These are phyloP conservation scores for Aureococcus anophagefferens DNA, from an alignment of 108 stramenopile genomes.

Conservation along the genomic window DNA sequence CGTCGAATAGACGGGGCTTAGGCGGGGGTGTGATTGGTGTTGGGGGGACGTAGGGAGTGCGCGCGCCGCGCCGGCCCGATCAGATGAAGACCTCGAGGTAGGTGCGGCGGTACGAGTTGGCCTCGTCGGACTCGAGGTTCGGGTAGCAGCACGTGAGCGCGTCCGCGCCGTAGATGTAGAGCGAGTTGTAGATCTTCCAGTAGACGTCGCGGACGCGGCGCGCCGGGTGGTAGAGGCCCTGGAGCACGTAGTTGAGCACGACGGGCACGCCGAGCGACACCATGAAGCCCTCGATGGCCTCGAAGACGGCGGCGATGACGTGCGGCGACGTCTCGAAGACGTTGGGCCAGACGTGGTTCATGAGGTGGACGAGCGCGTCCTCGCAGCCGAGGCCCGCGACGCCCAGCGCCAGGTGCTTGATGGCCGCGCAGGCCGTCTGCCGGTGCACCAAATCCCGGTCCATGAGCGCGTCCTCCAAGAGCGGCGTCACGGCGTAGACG, in stretches of 20 bases:
- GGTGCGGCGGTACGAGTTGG: constrained; percentile 73
- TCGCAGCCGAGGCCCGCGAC: constrained; percentile 92
- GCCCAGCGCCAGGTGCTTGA: constrained; percentile 93
- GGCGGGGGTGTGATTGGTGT: too few relatives aligned
- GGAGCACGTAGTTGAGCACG: constrained; percentile 80
- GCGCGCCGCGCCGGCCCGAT: too few relatives aligned
- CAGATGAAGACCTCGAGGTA: constrained; percentile 88
- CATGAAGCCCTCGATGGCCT: constrained; percentile 92
- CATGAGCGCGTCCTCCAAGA: constrained; percentile 97
- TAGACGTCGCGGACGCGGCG: constrained; percentile 93
- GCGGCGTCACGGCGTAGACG: constrained; percentile 89
- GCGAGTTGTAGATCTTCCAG: constrained; percentile 95
- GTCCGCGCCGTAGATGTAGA: constrained; percentile 91
- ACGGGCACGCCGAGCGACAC: constrained; percentile 82
- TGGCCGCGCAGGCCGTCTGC: constrained; percentile 92
- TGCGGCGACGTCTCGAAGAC: constrained; percentile 95
- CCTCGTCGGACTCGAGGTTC: constrained; percentile 66
- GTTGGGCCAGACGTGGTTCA: constrained; percentile 98
- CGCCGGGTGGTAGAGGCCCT: constrained; percentile 97
- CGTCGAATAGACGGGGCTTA: too few relatives aligned
- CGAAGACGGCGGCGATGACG: constrained; percentile 93
- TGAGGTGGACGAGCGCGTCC: constrained; percentile 87
- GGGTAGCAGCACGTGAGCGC: constrained; percentile 89
- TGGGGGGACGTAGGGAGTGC: too few relatives aligned
- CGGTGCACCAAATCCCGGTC: constrained; percentile 96